Evolutionary conservation across 2,329 filamentous ascomycete genomes (phyloP).

Genomic region (Ceratocystis harringtonii): DNA sequence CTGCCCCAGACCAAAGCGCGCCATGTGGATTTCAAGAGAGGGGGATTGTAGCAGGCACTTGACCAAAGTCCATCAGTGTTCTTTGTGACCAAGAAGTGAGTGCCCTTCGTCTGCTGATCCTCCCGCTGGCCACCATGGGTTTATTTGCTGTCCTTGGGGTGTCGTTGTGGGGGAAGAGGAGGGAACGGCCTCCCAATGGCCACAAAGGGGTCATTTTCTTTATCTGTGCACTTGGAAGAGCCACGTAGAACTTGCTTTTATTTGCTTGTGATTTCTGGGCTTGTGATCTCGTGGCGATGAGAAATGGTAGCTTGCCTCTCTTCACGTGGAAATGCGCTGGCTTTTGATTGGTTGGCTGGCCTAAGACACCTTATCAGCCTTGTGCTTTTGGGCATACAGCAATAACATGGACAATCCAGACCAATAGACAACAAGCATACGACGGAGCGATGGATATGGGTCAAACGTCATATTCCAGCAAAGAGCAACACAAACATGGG

Average conservation of each 20-base stretch:
- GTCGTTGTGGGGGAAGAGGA: not conserved
- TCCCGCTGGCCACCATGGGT: not conserved
- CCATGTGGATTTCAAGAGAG: not conserved
- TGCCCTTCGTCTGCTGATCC: not conserved
- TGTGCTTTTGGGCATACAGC: not conserved
- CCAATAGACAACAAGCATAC: not conserved
- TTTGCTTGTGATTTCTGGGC: not conserved
- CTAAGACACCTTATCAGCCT: not conserved
- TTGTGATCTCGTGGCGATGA: not conserved
- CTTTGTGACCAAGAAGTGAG: not conserved
- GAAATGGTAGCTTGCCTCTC: not conserved
- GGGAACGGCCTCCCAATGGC: not conserved
- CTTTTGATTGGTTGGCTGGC: not conserved
- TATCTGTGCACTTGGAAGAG: not conserved
- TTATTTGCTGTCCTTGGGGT: not conserved
- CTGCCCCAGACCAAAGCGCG: not conserved
- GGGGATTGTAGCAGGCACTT: not conserved
- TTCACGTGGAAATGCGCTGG: not conserved
- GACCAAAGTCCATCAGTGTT: not conserved
- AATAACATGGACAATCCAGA: not conserved
- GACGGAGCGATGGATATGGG: not conserved
- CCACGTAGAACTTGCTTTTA: not conserved
- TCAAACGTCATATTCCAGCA: not conserved
- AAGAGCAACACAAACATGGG: not conserved
- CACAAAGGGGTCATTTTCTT: not conserved